Base-by-base conservation (phyloP, 1,139 yeast genomes). In the Debaryomycetaceae sp. region DNA sequence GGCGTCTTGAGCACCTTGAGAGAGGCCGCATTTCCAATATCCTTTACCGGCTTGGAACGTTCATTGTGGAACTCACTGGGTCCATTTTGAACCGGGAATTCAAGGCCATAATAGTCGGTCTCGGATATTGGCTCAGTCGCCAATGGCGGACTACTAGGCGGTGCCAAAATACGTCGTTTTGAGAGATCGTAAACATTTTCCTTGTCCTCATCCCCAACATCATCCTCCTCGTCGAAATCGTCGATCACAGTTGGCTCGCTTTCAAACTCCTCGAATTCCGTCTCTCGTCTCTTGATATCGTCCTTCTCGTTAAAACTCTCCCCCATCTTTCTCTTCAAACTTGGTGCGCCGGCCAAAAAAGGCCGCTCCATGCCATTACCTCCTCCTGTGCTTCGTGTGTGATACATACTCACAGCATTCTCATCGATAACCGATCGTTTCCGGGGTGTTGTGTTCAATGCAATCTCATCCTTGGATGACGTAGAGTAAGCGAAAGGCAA, bases 271-370 rank as follows among this genome's bases (percentile, higher is more conserved):
- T 22, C 31, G 37, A 48, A 48, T 1, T 50, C 62, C 34, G 56
- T 49, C 11, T 62, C 75, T 39, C 70, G 55, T 48, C 76, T 58
- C 45, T 74, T 74, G 24, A 71, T 51, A 45, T 74, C 71, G 52
- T 72, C 77, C 42, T 71, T 71, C 43, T 74, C 78, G 42, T 72
- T 72, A 51, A 74, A 74, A 55, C 76, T 69, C 34, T 63, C 76
- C 0, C 78, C 78, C 73, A 69, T 67, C 44, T 71, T 68, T 45
- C 79, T 60, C 46, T 74, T 74, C 51, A 74, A 61, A 14, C 65
- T 62, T 6, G 78, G 78, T 0, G 62, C 60, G 31, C 56, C 47
- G 35, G 44, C 45, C 34, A 67, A 47, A 6, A 49, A 42, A 3
- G 72, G 72, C 3, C 58, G 58, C 35, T 43, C 44, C 24, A 39